Evolutionary conservation across 1,139 yeast species (phyloP).

Genomic region (Kodamaea sp.): DNA sequence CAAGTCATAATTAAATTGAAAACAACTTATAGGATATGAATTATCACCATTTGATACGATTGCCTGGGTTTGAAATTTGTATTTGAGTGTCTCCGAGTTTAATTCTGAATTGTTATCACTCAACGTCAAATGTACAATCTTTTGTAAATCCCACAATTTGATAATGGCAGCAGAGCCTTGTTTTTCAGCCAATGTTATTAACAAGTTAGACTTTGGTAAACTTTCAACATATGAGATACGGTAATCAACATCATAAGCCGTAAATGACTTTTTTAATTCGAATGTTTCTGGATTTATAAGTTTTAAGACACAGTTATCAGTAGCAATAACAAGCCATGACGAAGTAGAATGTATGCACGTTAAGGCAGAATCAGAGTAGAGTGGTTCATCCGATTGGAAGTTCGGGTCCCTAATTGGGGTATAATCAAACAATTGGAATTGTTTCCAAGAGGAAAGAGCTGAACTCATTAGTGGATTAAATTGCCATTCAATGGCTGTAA

Average conservation of each 20-base stretch:
- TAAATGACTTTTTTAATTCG: constrained; percentile 45
- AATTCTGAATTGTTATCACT: constrained; percentile 13
- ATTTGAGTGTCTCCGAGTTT: constrained; percentile 27
- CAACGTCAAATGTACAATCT: constrained; percentile 35
- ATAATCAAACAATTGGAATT: constrained; percentile 81
- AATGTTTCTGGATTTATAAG: constrained; percentile 50
- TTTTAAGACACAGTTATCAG: constrained; percentile 52
- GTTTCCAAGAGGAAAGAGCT: constrained; percentile 67
- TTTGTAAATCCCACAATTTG: constrained; percentile 69
- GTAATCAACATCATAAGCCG: constrained; percentile 64
- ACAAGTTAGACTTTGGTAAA: constrained; percentile 44
- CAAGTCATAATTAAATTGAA: constrained; percentile 53
- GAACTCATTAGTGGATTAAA: neutral
- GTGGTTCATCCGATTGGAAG: constrained; percentile 54
- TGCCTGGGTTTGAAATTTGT: constrained; percentile 35
- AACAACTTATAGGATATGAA: constrained; percentile 69
- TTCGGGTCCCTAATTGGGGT: constrained; percentile 84
- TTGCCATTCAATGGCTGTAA: too few species aligned
- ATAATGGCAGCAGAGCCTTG: constrained; percentile 67
- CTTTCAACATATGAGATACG: constrained; percentile 54
- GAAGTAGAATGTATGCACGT: constrained; percentile 57
- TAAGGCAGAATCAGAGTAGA: constrained; percentile 77
- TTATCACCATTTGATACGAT: constrained; percentile 51
- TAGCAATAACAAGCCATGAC: constrained; percentile 56
- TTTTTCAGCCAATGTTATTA: constrained; percentile 71